These are phyloP conservation scores for Monosporascus sp. DNA, from an alignment of 2,329 filamentous ascomycete genomes.

Conservation along the genomic window DNA sequence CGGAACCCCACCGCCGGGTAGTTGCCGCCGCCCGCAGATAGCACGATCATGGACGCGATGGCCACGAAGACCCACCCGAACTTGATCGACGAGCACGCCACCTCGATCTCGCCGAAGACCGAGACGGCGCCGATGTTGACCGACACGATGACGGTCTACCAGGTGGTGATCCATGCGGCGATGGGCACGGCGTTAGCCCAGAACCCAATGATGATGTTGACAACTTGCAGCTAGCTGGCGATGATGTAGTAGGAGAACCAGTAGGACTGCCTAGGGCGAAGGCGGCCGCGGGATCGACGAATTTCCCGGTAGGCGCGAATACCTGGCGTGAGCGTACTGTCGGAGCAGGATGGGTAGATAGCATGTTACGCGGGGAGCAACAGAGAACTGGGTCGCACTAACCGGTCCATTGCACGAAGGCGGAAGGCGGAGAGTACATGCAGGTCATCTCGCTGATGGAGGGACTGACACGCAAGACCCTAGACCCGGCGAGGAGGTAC, in stretches of 20 bases:
- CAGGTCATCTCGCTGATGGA: constrained; percentile 42
- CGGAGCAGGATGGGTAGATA: too few species aligned
- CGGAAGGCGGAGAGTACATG: constrained; percentile 39
- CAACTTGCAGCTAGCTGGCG: constrained; percentile 37
- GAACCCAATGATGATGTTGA: constrained; percentile 36
- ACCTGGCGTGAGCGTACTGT: too few species aligned
- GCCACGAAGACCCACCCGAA: constrained; percentile 43
- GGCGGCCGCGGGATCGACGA: constrained; percentile 35
- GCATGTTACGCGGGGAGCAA: too few species aligned
- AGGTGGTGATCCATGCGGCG: constrained; percentile 40
- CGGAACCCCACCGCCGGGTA: constrained; percentile 36
- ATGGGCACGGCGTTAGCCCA: constrained; percentile 38
- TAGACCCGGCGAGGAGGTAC: constrained; percentile 39
- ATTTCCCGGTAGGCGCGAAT: constrained; percentile 26
- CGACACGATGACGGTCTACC: constrained; percentile 32
- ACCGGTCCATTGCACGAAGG: constrained; percentile 41
- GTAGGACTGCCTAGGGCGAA: constrained; percentile 42
- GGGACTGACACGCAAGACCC: constrained; percentile 41
- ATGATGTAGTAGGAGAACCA: constrained; percentile 40
- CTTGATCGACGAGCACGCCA: constrained; percentile 38
- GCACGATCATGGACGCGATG: constrained; percentile 38
- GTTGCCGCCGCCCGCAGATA: constrained; percentile 38
- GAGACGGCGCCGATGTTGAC: constrained; percentile 38
- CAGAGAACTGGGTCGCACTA: constrained; percentile 2
- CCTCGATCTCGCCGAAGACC: constrained; percentile 41